phyloP scores from a whole-genome alignment of 768 basidiomycete genomes.

The Leccinum subgranulosum region DNA sequence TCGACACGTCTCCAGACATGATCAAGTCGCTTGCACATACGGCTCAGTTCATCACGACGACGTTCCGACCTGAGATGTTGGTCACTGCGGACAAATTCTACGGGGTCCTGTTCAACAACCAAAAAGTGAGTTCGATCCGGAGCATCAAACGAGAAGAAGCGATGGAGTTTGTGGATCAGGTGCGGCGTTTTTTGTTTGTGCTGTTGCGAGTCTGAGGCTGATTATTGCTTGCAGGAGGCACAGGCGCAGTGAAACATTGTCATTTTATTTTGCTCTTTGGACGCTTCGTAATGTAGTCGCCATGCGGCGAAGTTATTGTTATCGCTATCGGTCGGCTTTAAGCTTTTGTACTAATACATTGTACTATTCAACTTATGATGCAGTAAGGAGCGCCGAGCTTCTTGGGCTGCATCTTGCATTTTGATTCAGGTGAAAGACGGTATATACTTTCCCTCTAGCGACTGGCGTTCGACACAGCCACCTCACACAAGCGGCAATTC shows the following conservation, averaged over 20 bases:
- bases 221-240: constrained; percentile 37
- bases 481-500: constrained; percentile 18
- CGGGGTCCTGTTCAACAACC: constrained; percentile 93
- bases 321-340: constrained; percentile 12
- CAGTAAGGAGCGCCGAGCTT: background rate
- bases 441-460: too few relatives aligned
- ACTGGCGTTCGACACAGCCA: too few relatives aligned
- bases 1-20: constrained; percentile 46
- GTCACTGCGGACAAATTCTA: constrained; percentile 96
- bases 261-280: background rate
- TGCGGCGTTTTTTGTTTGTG: constrained; percentile 25
- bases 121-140: constrained; percentile 89
- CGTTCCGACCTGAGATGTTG: constrained; percentile 97
- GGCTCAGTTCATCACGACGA: constrained; percentile 97
- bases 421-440: too few relatives aligned
- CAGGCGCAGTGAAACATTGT: constrained; percentile 38
- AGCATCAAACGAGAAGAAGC: constrained; percentile 89
- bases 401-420: background rate
- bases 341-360: constrained; percentile 1
- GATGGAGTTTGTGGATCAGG: constrained; percentile 92
- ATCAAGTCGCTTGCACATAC: constrained; percentile 84
- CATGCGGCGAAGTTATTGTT: constrained; percentile 3
- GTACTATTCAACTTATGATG: background rate
- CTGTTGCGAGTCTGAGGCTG: background rate
- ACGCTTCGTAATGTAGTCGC: background rate